phyloP scores from a whole-genome alignment of 108 stramenopile species.

The Cyclotella sp. region DNA sequence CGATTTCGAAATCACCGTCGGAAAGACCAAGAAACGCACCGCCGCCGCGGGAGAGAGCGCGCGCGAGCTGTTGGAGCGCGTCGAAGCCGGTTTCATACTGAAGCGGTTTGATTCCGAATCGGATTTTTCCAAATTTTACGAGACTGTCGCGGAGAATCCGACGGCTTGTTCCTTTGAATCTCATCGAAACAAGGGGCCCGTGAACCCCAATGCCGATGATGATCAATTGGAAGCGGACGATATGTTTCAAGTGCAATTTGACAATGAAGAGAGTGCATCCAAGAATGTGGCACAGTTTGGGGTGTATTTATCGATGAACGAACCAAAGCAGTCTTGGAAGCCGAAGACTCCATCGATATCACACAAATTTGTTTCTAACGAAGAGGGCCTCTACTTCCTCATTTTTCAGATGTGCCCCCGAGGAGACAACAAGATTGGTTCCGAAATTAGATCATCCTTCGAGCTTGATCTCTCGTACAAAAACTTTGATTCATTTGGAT shows the following conservation, averaged over 20 bases:
- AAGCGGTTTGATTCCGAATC: slow-evolving; percentile 78
- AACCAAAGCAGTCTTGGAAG: slow-evolving; percentile 59
- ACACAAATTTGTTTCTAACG: slow-evolving; percentile 49
- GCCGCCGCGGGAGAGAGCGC: slow-evolving; percentile 11
- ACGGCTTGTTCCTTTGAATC: slow-evolving; percentile 63
- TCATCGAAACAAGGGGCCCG: slow-evolving; percentile 31
- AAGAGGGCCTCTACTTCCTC: slow-evolving; percentile 91
- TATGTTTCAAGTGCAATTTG: slow-evolving; percentile 39
- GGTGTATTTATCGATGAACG: slow-evolving; percentile 73
- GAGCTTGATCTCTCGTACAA: slow-evolving; percentile 85
- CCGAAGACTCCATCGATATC: slow-evolving; percentile 62
- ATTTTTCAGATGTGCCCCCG: slow-evolving; percentile 86
- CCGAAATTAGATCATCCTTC: slow-evolving; percentile 74
- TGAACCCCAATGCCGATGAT: slow-evolving; percentile 55
- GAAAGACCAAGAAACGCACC: slow-evolving; percentile 25
- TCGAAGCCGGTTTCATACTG: slow-evolving; percentile 75
- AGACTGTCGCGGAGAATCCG: slow-evolving; percentile 53
- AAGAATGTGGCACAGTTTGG: slow-evolving; percentile 52
- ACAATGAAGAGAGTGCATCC: slow-evolving; percentile 40
- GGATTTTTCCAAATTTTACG: slow-evolving; percentile 65
- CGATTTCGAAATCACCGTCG: slow-evolving; percentile 60
- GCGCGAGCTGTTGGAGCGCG: slow-evolving; percentile 36
- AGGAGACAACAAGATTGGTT: slow-evolving; percentile 12
- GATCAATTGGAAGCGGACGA: slow-evolving; percentile 51
- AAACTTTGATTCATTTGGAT: slow-evolving; percentile 82